Conservation (phyloP, 2,329 filamentous ascomycete species). For the Neoscytalidium dimidiatum region DNA sequence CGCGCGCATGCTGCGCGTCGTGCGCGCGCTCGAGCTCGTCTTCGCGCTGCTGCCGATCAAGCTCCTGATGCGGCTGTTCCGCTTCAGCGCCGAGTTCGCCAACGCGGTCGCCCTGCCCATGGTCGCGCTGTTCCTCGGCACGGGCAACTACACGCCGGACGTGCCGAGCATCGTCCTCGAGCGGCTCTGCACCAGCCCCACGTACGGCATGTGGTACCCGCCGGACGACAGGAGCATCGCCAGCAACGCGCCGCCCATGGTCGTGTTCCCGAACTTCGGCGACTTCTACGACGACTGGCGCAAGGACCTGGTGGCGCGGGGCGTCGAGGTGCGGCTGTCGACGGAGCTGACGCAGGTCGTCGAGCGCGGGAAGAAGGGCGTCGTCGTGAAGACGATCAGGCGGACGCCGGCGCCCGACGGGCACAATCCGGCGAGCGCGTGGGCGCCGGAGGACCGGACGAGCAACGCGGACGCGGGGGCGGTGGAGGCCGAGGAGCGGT, state of each 20-base stretch:
- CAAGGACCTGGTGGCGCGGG: slow-evolving; percentile 54
- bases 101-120: slow-evolving; percentile 72
- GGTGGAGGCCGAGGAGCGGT: slow-evolving; percentile 51
- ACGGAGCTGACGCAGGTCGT: slow-evolving; percentile 59
- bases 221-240: slow-evolving; percentile 49
- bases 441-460: slow-evolving; percentile 40
- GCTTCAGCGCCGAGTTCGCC: slow-evolving; percentile 69
- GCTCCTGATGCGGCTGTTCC: slow-evolving; percentile 65
- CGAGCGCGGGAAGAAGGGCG: slow-evolving; percentile 53
- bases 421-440: slow-evolving; percentile 49
- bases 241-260: slow-evolving; percentile 57
- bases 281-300: slow-evolving; percentile 64
- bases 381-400: slow-evolving; percentile 52
- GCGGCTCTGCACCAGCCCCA: slow-evolving; percentile 53
- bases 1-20: slow-evolving; percentile 55
- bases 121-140: slow-evolving; percentile 72
- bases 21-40: slow-evolving; percentile 62
- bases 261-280: slow-evolving; percentile 64
- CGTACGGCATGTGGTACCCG: slow-evolving; percentile 62
- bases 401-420: slow-evolving; percentile 44
- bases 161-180: slow-evolving; percentile 69
- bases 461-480: slow-evolving; percentile 44
- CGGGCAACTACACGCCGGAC: slow-evolving; percentile 72
- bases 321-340: slow-evolving; percentile 58
- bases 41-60: slow-evolving; percentile 64